Base-by-base conservation (phyloP, 106 monocot genomes). In the Dioscorea dumetorum region DNA sequence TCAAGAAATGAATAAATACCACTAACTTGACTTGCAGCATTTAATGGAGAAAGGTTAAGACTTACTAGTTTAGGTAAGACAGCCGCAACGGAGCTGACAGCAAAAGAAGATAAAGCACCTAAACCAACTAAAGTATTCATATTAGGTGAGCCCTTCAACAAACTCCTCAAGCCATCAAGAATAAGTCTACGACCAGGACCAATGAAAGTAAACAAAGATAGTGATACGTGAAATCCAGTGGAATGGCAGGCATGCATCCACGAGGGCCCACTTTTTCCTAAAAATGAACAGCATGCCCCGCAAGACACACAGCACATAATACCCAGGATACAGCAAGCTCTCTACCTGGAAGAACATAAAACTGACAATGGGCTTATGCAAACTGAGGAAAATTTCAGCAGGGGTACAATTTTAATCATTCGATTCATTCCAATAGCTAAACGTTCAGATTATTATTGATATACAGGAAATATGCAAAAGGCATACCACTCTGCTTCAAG, bases 121-220 rank as follows among this genome's bases (percentile, higher is more conserved):
- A 99, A 81, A 61, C 99, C 93, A 75, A 99, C 99, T 82, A 99
- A 74, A 41, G 99, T 90, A 62, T 99, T 99, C 99, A 99, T 99
- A 72, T 99, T 99, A 71, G 99, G 93, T 33, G 88, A 87, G 14
- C 93, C 87, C 76, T 80, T 93, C 32, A 75, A 72, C 57, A 99
- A 80, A 68, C 77, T 85, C 65, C 64, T 90, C 61, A 99, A 64
- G 57, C 99, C 99, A 72, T 93, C 90, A 61, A 84, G 19, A 64
- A 99, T 90, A 60, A 99, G 93, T 70, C 79, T 93, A 49, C 93
- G 92, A 13, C 99, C 99, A 32, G 99, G 99, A 50, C 82, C 92
- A 64, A 90, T 48, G 62, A 99, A 80, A 22, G 99, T 85, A 77
- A 99, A 85, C 35, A 99, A 61, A 17, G 99, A 99, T 4, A 99